These are phyloP conservation scores for Lepidium africanum DNA, from an alignment of 345 rosid genomes.

Conservation along the genomic window DNA sequence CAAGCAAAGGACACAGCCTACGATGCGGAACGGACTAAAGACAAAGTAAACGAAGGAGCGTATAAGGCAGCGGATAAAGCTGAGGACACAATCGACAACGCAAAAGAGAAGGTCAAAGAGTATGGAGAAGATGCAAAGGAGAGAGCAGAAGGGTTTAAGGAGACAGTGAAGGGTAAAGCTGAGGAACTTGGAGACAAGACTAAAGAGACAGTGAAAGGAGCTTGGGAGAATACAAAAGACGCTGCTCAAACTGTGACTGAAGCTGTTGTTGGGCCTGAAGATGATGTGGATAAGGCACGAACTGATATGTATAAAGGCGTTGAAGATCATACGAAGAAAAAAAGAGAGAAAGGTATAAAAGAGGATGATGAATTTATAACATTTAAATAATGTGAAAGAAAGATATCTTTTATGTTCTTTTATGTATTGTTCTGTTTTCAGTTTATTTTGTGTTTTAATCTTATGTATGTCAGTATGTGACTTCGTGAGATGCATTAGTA, in stretches of 20 bases:
- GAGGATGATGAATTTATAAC: constrained; percentile 25
- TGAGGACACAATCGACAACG: constrained; percentile 15
- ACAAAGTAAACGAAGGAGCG: too few species aligned
- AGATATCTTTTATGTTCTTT: neutral
- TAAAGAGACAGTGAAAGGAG: constrained; percentile 27
- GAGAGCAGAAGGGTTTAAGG: constrained; percentile 21
- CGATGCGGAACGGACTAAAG: neutral
- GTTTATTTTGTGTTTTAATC: neutral
- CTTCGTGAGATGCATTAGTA: neutral
- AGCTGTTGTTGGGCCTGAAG: constrained; percentile 29
- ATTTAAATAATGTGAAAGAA: constrained; percentile 4
- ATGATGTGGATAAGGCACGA: constrained; percentile 14
- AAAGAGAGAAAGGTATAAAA: neutral
- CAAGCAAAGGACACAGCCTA: constrained; percentile 16
- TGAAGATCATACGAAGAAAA: constrained; percentile 11
- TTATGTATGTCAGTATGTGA: constrained; percentile 4
- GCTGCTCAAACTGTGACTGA: constrained; percentile 14
- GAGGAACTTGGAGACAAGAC: constrained; percentile 29
- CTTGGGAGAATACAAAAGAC: constrained; percentile 26
- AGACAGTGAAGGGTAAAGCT: constrained; percentile 23
- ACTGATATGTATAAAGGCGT: constrained; percentile 21
- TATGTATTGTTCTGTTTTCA: neutral
- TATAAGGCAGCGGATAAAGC: too few species aligned
- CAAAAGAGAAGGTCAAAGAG: constrained; percentile 21
- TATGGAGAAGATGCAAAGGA: constrained; percentile 20